Evolutionary conservation across 2,329 filamentous ascomycete genomes (phyloP).

Genomic region (Epicoccum sorghinum): DNA sequence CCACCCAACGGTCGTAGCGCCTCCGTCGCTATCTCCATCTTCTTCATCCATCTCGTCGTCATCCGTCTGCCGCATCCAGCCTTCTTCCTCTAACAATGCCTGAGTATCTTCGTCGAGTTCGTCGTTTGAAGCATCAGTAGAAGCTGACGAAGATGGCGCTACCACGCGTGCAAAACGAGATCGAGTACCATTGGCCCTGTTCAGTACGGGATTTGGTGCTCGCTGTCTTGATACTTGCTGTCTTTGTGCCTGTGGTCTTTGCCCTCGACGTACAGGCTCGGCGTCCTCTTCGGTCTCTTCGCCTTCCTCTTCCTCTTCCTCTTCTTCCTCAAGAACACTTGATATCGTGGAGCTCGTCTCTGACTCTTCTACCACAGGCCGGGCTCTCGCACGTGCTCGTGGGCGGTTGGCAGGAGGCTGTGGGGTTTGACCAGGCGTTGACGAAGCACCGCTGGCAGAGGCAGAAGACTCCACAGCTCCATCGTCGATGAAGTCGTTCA

Average conservation of each 20-base stretch:
- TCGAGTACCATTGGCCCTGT: conserved; percentile 44
- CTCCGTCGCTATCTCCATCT: conserved; percentile 51
- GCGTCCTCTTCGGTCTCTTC: conserved; percentile 46
- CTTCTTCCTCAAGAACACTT: conserved; percentile 37
- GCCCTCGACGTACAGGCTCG: conserved; percentile 43
- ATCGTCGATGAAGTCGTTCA: conserved; percentile 52
- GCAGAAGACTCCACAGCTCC: conserved; percentile 29
- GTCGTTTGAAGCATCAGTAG: conserved; percentile 43
- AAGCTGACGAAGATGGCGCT: conserved; percentile 41
- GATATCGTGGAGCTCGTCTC: conserved; percentile 47
- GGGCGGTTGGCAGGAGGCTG: conserved; percentile 34
- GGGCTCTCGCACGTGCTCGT: conserved; percentile 32
- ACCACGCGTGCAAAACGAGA: conserved; percentile 26
- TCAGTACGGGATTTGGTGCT: conserved; percentile 36
- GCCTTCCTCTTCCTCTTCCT: conserved; percentile 34
- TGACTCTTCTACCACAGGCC: conserved; percentile 46
- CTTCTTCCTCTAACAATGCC: conserved; percentile 42
- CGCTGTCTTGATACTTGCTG: conserved; percentile 32
- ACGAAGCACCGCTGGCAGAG: conserved; percentile 36
- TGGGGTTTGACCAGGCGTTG: conserved; percentile 38
- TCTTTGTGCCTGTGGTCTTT: conserved; percentile 38
- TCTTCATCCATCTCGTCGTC: conserved; percentile 47
- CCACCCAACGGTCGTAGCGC: conserved; percentile 54
- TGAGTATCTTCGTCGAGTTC: conserved; percentile 50
- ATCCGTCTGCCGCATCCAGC: conserved; percentile 48